These are phyloP conservation scores for Pleurotus citrinopileatus DNA, from an alignment of 768 basidiomycete genomes.

Conservation along the genomic window DNA sequence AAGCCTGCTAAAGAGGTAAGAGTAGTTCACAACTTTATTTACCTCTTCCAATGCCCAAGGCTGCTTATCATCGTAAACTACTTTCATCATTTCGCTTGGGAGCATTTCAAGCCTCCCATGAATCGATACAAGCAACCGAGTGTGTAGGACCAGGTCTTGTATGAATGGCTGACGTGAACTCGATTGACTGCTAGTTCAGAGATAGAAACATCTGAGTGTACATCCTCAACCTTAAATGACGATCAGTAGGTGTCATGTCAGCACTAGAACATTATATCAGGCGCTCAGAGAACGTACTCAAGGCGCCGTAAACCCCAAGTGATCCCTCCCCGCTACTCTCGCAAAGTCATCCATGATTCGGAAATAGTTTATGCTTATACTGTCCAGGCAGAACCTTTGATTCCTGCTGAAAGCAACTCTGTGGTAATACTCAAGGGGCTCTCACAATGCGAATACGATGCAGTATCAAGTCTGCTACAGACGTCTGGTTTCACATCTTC, in stretches of 20 bases:
- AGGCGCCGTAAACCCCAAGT: not conserved
- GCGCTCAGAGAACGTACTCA: no score
- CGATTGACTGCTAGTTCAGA: no score
- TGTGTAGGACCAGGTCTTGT: no score
- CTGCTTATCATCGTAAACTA: not conserved
- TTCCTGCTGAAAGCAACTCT: not conserved
- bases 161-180: no score
- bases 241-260: no score
- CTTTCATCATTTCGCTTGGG: no score
- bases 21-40: not conserved
- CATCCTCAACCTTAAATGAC: no score
- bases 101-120: no score
- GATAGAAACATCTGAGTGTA: no score
- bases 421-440: not conserved
- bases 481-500: constrained; percentile 7
- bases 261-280: no score
- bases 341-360: no score
- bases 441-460: not conserved
- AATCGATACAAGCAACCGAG: no score
- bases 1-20: not conserved
- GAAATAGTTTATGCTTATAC: not conserved
- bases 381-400: not conserved
- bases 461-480: constrained; percentile 5
- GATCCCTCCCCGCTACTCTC: not conserved
- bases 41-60: not conserved